Percentiles rank a stretch among this genome's conserved stretches.
These are phyloP conservation scores for Stenogyne calaminthoides DNA, from an alignment of 305 asterid species.

Conservation along the genomic window DNA sequence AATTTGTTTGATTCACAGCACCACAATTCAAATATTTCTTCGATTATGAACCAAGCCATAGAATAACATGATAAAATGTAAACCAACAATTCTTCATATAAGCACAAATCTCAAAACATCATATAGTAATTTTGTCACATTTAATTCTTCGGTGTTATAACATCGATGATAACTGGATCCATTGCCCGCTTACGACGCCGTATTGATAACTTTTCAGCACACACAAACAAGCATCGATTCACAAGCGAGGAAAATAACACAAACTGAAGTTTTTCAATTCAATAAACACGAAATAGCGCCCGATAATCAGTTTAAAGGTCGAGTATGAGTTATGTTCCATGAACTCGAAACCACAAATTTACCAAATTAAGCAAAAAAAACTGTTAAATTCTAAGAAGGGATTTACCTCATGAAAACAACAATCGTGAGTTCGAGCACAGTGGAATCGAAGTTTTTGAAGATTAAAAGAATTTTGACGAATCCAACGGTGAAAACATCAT, in stretches of 20 bases:
- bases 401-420: slow-evolving; percentile 29
- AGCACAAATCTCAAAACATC: neutral
- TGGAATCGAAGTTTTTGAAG: neutral
- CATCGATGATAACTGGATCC: no score
- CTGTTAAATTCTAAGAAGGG: neutral
- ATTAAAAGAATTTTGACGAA: neutral
- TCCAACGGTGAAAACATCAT: slow-evolving; percentile 22
- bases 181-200: no score
- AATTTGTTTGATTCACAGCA: no score
- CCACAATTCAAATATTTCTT: slow-evolving; percentile 1
- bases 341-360: neutral
- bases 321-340: neutral
- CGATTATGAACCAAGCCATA: neutral
- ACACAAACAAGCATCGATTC: neutral
- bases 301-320: neutral
- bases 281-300: no score
- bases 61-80: neutral
- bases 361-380: no score
- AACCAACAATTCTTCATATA: neutral
- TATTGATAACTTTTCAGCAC: neutral
- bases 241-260: neutral
- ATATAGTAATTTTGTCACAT: neutral
- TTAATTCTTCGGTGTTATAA: no score
- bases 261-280: neutral
- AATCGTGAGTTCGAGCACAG: no score